A percentile compares a stretch with the other conserved stretches of the same genome.
Conservation (phyloP, 2,329 filamentous ascomycete genomes). For the Calycina herbarum region DNA sequence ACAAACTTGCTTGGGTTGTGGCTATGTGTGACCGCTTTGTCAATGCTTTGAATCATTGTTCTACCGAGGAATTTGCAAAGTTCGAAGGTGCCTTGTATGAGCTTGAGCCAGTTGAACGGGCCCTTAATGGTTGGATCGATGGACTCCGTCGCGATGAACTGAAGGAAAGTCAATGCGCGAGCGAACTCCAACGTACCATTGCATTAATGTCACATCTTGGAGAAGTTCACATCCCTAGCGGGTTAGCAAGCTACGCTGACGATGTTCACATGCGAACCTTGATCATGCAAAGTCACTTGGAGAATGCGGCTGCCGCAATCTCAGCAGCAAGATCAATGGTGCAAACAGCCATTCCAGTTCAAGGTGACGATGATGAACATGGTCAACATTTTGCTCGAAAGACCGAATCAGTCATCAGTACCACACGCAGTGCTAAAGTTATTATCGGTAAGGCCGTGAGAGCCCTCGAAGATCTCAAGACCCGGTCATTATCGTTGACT, state of each 20-base stretch:
- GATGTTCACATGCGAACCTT: slow-evolving; percentile 75
- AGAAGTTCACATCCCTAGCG: slow-evolving; percentile 73
- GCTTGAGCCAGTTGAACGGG: slow-evolving; percentile 86
- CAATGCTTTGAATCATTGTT: slow-evolving; percentile 76
- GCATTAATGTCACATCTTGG: slow-evolving; percentile 84
- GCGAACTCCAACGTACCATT: slow-evolving; percentile 79
- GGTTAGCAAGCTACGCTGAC: slow-evolving; percentile 72
- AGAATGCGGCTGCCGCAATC: slow-evolving; percentile 71
- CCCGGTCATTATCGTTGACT: slow-evolving; percentile 71
- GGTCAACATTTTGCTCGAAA: slow-evolving; percentile 68
- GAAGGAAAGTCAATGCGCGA: slow-evolving; percentile 78
- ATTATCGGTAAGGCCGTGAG: slow-evolving; percentile 76
- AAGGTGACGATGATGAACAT: slow-evolving; percentile 65
- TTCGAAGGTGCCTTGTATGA: slow-evolving; percentile 83
- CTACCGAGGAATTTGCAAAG: slow-evolving; percentile 72
- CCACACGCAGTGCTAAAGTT: slow-evolving; percentile 81
- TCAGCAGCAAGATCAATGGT: slow-evolving; percentile 65
- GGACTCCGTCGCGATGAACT: slow-evolving; percentile 79
- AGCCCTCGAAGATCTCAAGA: slow-evolving; percentile 74
- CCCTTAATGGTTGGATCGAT: slow-evolving; percentile 86
- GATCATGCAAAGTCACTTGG: slow-evolving; percentile 78
- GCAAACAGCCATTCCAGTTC: slow-evolving; percentile 59
- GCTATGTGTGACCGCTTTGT: slow-evolving; percentile 83
- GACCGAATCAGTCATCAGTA: slow-evolving; percentile 69
- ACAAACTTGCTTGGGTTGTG: slow-evolving; percentile 82